phyloP scores from a whole-genome alignment of 257 asterid genomes.

The Hygrophila difformis region DNA sequence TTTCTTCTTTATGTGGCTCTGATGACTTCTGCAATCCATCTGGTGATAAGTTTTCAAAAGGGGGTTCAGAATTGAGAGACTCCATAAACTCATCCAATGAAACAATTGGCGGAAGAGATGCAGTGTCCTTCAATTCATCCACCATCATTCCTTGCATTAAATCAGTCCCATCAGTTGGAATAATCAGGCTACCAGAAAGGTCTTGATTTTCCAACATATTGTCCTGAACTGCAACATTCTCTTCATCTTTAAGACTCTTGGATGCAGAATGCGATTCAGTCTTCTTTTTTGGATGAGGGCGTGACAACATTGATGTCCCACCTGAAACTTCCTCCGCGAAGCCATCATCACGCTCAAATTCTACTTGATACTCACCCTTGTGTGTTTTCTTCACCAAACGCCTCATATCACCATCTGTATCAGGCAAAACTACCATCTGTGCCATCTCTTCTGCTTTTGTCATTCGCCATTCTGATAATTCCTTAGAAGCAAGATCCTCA shows the following conservation, averaged over 20 bases:
- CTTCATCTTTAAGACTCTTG: slow-evolving; percentile 33
- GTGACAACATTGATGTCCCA: slow-evolving; percentile 39
- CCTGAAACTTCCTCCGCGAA: slow-evolving; percentile 56
- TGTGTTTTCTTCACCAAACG: slow-evolving; percentile 93
- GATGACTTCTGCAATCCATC: slow-evolving; percentile 30
- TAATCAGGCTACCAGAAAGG: slow-evolving; percentile 49
- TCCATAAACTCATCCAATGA: slow-evolving; percentile 96
- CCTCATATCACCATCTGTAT: slow-evolving; percentile 67
- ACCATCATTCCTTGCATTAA: slow-evolving; percentile 93
- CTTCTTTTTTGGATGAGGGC: slow-evolving; percentile 26
- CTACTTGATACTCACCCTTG: slow-evolving; percentile 97
- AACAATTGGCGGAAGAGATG: slow-evolving; percentile 82
- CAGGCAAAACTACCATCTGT: slow-evolving; percentile 88
- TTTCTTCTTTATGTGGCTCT: slow-evolving; percentile 27
- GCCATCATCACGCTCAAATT: slow-evolving; percentile 60
- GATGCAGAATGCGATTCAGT: slow-evolving; percentile 29
- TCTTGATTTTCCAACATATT: slow-evolving; percentile 47
- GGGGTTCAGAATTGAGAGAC: slow-evolving; percentile 91
- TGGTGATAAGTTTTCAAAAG: slow-evolving; percentile 57
- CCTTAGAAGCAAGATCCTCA: slow-evolving; percentile 99
- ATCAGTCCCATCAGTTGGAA: slow-evolving; percentile 85
- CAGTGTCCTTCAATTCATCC: slow-evolving; percentile 84
- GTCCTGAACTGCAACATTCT: slow-evolving; percentile 25
- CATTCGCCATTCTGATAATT: slow-evolving; percentile 90
- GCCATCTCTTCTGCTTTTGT: slow-evolving; percentile 93